Evolutionary conservation across 306 rosid species (phyloP).

Genomic region (barrel medic (Medicago truncatula)): DNA sequence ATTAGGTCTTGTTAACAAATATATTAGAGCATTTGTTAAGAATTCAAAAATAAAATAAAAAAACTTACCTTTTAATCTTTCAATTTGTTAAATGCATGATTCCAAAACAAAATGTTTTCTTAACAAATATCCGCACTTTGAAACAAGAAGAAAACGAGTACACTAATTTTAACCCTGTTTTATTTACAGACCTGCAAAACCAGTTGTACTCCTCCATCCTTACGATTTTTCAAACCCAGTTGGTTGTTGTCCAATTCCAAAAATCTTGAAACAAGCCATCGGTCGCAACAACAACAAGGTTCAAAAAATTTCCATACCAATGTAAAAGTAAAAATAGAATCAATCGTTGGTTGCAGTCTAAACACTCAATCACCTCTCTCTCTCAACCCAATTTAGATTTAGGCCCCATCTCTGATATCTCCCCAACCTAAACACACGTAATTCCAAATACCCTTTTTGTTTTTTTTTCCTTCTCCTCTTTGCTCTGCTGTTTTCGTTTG

Average conservation of each 20-base stretch:
- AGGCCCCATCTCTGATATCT: slow-evolving; percentile 59
- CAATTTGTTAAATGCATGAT: too few species aligned
- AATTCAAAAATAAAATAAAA: too few species aligned
- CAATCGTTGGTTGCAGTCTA: slow-evolving; percentile 4
- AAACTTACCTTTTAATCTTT: too few species aligned
- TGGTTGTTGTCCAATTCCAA: slow-evolving; percentile 45
- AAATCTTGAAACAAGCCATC: slow-evolving; percentile 38
- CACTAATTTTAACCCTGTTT: background rate
- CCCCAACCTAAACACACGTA: slow-evolving; percentile 40
- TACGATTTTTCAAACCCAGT: background rate
- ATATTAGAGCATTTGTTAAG: too few species aligned
- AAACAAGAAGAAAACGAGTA: too few species aligned
- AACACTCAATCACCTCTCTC: slow-evolving; percentile 42
- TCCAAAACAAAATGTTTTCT: too few species aligned
- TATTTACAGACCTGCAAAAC: slow-evolving; percentile 32
- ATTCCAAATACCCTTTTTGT: slow-evolving; percentile 54
- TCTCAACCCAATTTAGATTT: slow-evolving; percentile 40
- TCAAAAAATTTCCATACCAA: slow-evolving; percentile 41
- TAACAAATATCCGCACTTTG: too few species aligned
- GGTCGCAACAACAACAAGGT: slow-evolving; percentile 21
- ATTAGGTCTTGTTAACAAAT: too few species aligned
- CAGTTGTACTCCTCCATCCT: slow-evolving; percentile 26
- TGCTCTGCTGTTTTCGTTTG: slow-evolving; percentile 52
- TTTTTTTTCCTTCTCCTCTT: slow-evolving; percentile 23
- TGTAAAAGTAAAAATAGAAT: slow-evolving; percentile 16